A percentile compares a stretch with the other conserved stretches of the same genome.
Evolutionary conservation across 2,329 filamentous ascomycete genomes (phyloP).

Genomic region (Colletotrichum lindemuthianum): DNA sequence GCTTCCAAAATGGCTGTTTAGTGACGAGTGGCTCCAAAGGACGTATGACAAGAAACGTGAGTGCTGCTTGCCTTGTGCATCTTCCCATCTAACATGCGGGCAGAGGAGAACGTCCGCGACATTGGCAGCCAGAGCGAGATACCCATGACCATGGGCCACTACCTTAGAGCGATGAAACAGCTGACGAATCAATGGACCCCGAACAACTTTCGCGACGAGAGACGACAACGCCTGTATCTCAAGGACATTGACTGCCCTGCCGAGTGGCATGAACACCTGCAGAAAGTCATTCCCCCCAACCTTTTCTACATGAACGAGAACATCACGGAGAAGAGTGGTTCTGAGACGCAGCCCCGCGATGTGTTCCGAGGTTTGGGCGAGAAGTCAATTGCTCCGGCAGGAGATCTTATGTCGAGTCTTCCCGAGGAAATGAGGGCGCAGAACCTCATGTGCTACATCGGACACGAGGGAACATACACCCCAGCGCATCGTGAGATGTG

Average conservation of each 20-base stretch:
- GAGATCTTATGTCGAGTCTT: conserved; percentile 94
- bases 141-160: conserved; percentile 88
- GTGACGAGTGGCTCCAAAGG: conserved; percentile 79
- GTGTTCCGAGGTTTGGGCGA: conserved; percentile 59
- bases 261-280: conserved; percentile 85
- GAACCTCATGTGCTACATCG: conserved; percentile 98
- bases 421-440: conserved; percentile 88
- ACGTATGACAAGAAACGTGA: conserved; percentile 83
- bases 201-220: conserved; percentile 80
- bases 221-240: conserved; percentile 87
- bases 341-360: conserved; percentile 39
- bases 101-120: conserved; percentile 87
- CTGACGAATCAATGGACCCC: conserved; percentile 84
- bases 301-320: conserved; percentile 92
- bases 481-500: conserved; percentile 98
- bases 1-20: conserved; percentile 82
- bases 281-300: conserved; percentile 79
- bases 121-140: conserved; percentile 78
- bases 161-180: conserved; percentile 85
- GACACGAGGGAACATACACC: conserved; percentile 96
- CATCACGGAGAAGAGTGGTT: conserved; percentile 58
- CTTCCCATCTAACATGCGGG: conserved; percentile 38
- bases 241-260: conserved; percentile 97
- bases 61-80: conserved; percentile 39
- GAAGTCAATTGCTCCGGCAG: conserved; percentile 73